Conservation (phyloP, 352 stramenopile species). For the Stephanocyclus meneghinianus region DNA sequence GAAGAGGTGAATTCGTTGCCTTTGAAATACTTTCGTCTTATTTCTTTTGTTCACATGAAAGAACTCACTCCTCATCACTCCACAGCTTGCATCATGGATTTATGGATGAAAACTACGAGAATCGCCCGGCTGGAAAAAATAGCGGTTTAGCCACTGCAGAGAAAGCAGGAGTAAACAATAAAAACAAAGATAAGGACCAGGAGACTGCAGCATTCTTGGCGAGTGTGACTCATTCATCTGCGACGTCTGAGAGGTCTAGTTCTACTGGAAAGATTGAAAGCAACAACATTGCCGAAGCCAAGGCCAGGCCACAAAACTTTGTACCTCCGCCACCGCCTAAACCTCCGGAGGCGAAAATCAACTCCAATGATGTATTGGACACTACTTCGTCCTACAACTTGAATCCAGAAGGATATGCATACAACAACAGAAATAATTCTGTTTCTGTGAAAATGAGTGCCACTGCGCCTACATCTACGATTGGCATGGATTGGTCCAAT, state of each 20-base stretch:
- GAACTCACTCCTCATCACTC: background rate
- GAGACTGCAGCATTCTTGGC: constrained; percentile 30
- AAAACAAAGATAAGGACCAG: constrained; percentile 7
- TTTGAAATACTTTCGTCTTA: background rate
- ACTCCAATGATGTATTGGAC: no score
- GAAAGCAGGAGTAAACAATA: constrained; percentile 12
- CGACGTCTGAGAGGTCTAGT: background rate
- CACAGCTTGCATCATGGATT: constrained; percentile 41
- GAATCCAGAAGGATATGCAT: background rate
- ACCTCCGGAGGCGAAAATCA: background rate
- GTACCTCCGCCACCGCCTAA: background rate
- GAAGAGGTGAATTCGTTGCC: constrained; percentile 15
- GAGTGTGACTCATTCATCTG: constrained; percentile 15
- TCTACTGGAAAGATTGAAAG: background rate
- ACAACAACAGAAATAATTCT: background rate
- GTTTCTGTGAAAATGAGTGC: background rate
- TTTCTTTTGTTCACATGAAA: background rate
- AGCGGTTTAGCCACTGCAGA: constrained; percentile 21
- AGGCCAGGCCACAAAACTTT: background rate
- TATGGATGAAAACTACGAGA: constrained; percentile 45
- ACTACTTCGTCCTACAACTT: no score
- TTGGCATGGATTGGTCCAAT: background rate
- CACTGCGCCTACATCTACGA: background rate
- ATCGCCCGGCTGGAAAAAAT: constrained; percentile 34
- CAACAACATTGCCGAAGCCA: background rate